These are phyloP conservation scores for Candida smagusa DNA, from an alignment of 1,139 yeast genomes.

Conservation along the genomic window DNA sequence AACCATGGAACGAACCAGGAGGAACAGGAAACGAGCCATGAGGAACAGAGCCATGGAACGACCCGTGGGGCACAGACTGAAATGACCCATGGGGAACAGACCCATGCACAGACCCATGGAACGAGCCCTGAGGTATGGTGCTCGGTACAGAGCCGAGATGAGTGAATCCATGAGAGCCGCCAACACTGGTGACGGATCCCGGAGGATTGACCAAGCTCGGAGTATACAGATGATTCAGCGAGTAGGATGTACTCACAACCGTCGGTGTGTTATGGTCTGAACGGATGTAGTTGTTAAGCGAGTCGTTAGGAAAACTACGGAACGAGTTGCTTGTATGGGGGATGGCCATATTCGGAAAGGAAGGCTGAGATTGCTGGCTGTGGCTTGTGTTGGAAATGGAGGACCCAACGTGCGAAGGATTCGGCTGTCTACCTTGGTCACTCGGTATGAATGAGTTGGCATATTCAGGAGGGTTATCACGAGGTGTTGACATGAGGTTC, in stretches of 20 bases:
- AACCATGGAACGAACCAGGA: neutral
- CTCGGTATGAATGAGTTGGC: constrained; percentile 2
- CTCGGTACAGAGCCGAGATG: constrained; percentile 7
- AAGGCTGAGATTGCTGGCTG: constrained; percentile 1
- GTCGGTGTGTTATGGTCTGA: constrained; percentile 55
- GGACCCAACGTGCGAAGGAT: constrained; percentile 6
- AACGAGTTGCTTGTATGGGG: constrained; percentile 4
- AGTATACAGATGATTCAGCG: constrained; percentile 41
- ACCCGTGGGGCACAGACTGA: constrained; percentile 11
- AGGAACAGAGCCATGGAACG: neutral
- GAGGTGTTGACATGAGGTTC: constrained; percentile 7
- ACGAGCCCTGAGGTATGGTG: constrained; percentile 13
- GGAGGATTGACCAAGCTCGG: constrained; percentile 20
- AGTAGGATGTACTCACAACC: constrained; percentile 47
- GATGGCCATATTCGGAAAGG: constrained; percentile 5
- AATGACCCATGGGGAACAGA: constrained; percentile 1
- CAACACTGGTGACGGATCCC: constrained; percentile 4
- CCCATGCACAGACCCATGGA: constrained; percentile 1
- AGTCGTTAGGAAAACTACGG: constrained; percentile 14
- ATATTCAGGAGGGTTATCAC: constrained; percentile 7
- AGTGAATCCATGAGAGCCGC: constrained; percentile 4
- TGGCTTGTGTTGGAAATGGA: constrained; percentile 3
- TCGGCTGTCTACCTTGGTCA: constrained; percentile 3
- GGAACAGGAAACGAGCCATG: constrained; percentile 2
- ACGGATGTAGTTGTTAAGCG: constrained; percentile 36